These are phyloP conservation scores for Calonectria naviculata DNA, from an alignment of 2,329 filamentous ascomycete genomes.

Conservation along the genomic window DNA sequence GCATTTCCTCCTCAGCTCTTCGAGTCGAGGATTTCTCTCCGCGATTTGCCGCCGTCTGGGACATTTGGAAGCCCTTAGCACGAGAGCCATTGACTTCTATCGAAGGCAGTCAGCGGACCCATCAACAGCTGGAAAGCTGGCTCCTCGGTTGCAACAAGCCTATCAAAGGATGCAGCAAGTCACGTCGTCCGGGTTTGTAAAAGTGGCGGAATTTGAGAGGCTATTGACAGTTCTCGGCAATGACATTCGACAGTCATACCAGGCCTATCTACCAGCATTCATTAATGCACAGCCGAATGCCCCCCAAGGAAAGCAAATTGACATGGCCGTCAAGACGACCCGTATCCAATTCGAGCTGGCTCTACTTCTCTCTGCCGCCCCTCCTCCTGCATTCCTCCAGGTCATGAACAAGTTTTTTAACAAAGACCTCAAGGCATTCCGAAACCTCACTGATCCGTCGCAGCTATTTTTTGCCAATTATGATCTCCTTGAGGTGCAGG, in stretches of 20 bases:
- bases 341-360: slow-evolving; percentile 63
- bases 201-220: slow-evolving; percentile 70
- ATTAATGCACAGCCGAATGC: slow-evolving; percentile 60
- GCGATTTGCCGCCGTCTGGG: slow-evolving; percentile 74
- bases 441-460: slow-evolving; percentile 70
- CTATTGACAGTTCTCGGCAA: slow-evolving; percentile 62
- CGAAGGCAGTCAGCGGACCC: slow-evolving; percentile 57
- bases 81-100: slow-evolving; percentile 62
- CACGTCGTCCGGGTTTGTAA: slow-evolving; percentile 64
- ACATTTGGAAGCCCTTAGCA: slow-evolving; percentile 64
- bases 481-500: slow-evolving; percentile 73
- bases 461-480: slow-evolving; percentile 80
- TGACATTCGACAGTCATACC: slow-evolving; percentile 64
- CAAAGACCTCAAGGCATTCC: slow-evolving; percentile 67
- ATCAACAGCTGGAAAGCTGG: slow-evolving; percentile 49
- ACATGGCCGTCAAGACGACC: slow-evolving; percentile 56
- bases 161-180: slow-evolving; percentile 66
- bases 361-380: slow-evolving; percentile 61
- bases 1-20: slow-evolving; percentile 77
- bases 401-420: slow-evolving; percentile 76
- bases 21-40: slow-evolving; percentile 78
- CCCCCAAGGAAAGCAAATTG: slow-evolving; percentile 54
- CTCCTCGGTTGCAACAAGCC: slow-evolving; percentile 65
- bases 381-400: slow-evolving; percentile 58
- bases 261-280: slow-evolving; percentile 55